Base-by-base conservation (phyloP, 2,329 filamentous ascomycete genomes). In the Aureobasidium sp. region DNA sequence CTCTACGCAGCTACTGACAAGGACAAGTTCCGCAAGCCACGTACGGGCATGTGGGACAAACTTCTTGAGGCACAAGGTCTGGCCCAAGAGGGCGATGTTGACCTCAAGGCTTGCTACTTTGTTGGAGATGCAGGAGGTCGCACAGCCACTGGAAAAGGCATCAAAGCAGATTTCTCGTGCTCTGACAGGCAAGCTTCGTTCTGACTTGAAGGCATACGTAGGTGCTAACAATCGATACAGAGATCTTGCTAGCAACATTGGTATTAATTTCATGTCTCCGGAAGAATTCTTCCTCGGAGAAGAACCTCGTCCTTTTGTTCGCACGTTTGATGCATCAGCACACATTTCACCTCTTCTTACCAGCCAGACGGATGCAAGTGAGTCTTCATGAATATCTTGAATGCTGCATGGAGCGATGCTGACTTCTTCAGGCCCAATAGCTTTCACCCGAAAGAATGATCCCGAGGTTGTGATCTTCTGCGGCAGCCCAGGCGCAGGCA, bases 251-350 rank as follows among this genome's bases (percentile, higher is more conserved):
- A 76, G 84, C 57, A 97, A 98, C 63, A 71, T 90, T 11, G 88
- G 88, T 3, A 80, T 98, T 59, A 66, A 72, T 11, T 98, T 91
- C 67, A 74, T 83, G 54, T 95, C 91, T 0, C 93, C 93, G 0
- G 93, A 98, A 64, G 90, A 96, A 67, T 95, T 85, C 71, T 97
- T 97, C 65, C 78, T 91, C 1, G 77, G 78, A 1, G 79, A 88
- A 60, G 63, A 78, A 21, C 74, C 85, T 1, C 78, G 83, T 58
- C 77, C 81, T 1, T 93, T 88, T 63, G 69, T 70, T 8, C 77
- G 87, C 53, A 73, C 79, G 0, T 94, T 97, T 61, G 84, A 96
- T 58, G 79, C 90, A 16, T 70, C 70, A 1, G 66, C 73, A 3
- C 83, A 85, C 62, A 70, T 81, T 7, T 55, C 57, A 24, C 52